phyloP scores from a whole-genome alignment of 306 rosid genomes.

The Pyrus bretschneideri region DNA sequence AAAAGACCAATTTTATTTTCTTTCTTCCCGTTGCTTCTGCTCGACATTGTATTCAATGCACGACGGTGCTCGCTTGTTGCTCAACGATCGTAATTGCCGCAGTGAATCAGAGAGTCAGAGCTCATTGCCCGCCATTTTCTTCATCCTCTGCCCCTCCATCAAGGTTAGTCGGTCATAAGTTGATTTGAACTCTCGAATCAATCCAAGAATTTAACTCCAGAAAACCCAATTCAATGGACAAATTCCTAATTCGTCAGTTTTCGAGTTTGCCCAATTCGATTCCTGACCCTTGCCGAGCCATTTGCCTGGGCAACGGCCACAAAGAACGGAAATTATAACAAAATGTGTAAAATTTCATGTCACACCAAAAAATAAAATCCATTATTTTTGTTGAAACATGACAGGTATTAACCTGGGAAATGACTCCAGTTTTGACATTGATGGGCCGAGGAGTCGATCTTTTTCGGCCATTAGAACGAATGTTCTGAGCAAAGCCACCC shows the following conservation, averaged over 20 bases:
- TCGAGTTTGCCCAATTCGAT: slow-evolving; percentile 25
- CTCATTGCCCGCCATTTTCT: too few relatives aligned
- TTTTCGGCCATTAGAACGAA: slow-evolving; percentile 79
- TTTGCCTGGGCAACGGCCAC: slow-evolving; percentile 48
- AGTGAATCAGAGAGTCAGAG: not conserved
- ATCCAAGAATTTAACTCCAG: not conserved
- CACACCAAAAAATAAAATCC: not conserved
- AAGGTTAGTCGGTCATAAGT: not conserved
- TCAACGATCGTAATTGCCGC: not conserved
- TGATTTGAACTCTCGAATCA: not conserved
- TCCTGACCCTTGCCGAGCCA: slow-evolving; percentile 75
- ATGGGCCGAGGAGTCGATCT: slow-evolving; percentile 52
- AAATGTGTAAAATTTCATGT: not conserved
- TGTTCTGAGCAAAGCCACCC: slow-evolving; percentile 83
- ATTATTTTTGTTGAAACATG: not conserved
- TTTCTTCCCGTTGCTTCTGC: too few relatives aligned
- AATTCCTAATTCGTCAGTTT: slow-evolving; percentile 27
- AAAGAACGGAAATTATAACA: slow-evolving; percentile 1
- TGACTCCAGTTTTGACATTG: slow-evolving; percentile 67
- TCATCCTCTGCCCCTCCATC: not conserved
- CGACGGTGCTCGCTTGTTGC: not conserved
- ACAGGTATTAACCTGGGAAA: slow-evolving; percentile 46
- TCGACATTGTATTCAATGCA: too few relatives aligned
- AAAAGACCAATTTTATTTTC: too few relatives aligned
- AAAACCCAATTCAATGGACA: slow-evolving; percentile 1